phyloP scores from a whole-genome alignment of 768 basidiomycete species.

The Termitomyces eurrhizus region DNA sequence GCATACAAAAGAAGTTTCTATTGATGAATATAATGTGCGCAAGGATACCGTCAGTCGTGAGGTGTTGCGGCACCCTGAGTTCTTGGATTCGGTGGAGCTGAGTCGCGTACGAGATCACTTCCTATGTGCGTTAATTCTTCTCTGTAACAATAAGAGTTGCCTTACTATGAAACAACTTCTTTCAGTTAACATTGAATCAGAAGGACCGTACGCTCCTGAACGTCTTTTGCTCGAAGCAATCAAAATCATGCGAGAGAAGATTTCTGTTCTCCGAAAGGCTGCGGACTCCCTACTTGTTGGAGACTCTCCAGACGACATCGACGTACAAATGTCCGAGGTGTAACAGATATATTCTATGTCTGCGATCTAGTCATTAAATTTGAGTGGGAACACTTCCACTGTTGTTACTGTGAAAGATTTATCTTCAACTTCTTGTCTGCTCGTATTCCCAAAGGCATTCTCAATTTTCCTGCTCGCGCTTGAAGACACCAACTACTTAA shows the following conservation, averaged over 20 bases:
- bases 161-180: neutral
- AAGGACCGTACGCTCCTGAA: slow-evolving; percentile 84
- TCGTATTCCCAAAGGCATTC: neutral
- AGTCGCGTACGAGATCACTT: slow-evolving; percentile 89
- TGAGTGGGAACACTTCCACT: neutral
- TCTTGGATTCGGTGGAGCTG: slow-evolving; percentile 77
- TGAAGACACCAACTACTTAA: neutral
- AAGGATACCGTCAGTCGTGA: slow-evolving; percentile 90
- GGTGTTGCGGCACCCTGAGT: slow-evolving; percentile 89
- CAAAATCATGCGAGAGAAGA: slow-evolving; percentile 78
- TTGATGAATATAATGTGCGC: slow-evolving; percentile 63
- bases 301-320: slow-evolving; percentile 30
- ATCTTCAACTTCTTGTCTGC: neutral
- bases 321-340: slow-evolving; percentile 52
- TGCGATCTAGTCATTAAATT: neutral
- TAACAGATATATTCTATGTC: slow-evolving; percentile 9
- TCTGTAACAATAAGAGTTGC: neutral
- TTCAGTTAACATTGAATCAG: slow-evolving; percentile 85
- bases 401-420: neutral
- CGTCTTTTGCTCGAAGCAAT: slow-evolving; percentile 78
- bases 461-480: neutral
- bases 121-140: slow-evolving; percentile 58
- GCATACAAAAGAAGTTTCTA: slow-evolving; percentile 52
- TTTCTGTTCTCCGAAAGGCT: slow-evolving; percentile 53
- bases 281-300: slow-evolving; percentile 54